These are phyloP conservation scores for Cercospora sp. DNA, from an alignment of 2,329 filamentous ascomycete genomes.

Conservation along the genomic window DNA sequence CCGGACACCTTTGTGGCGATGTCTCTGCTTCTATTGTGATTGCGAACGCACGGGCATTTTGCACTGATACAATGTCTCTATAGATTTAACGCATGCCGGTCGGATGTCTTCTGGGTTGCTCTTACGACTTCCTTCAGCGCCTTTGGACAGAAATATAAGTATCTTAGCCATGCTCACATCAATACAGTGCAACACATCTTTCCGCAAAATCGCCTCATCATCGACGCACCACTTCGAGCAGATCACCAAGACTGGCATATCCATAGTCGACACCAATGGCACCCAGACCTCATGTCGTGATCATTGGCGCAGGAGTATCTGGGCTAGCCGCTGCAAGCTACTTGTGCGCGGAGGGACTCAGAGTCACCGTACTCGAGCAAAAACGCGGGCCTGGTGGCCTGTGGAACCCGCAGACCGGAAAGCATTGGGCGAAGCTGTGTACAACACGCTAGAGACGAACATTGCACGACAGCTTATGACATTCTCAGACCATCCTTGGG, in stretches of 20 bases:
- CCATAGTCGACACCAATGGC: constrained; percentile 5
- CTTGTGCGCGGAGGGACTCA: constrained; percentile 19
- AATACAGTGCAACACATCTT: background rate
- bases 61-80: background rate
- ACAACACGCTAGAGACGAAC: constrained; percentile 22
- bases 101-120: background rate
- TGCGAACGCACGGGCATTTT: background rate
- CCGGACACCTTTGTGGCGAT: background rate
- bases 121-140: too few relatives aligned
- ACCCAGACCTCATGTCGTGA: background rate
- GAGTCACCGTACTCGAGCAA: constrained; percentile 18
- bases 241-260: background rate
- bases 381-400: constrained; percentile 18
- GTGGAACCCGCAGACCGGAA: constrained; percentile 4
- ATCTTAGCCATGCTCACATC: background rate
- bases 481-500: constrained; percentile 19
- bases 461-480: constrained; percentile 25
- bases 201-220: background rate
- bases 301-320: constrained; percentile 21
- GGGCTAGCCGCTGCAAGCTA: constrained; percentile 22
- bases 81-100: background rate
- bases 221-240: background rate
- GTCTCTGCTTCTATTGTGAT: background rate
- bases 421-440: constrained; percentile 16
- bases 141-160: background rate